Base-by-base conservation (phyloP, 1,284 basidiomycete genomes). In the Sporisorium iseilematis-ciliati region DNA sequence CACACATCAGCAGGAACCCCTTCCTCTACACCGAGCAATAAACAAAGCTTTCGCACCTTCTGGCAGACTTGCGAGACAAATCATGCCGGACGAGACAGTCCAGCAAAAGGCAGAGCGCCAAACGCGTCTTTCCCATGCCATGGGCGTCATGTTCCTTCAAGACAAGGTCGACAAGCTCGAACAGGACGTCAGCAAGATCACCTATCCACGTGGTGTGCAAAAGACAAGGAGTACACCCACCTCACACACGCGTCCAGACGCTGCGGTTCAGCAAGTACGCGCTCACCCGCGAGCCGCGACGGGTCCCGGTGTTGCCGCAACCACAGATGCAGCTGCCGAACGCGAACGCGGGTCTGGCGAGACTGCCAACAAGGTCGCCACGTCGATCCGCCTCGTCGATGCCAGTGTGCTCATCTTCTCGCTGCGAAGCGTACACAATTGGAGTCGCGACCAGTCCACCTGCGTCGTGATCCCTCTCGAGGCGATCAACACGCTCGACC, bases 401-500 rank as follows among this genome's bases (percentile, higher is more conserved):
- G 92, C 92, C 0, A 94, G 92, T 77, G 92, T 94, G 7, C 88
- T 96, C 58, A 89, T 97, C 46, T 92, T 95, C 86, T 92, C 92
- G 0, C 87, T 94, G 18, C 90, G 91, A 62, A 90, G 91, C 65
- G 89, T 96, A 61, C 92, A 93, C 87, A 90, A 89, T 58, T 93
- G 93, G 89, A 87, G 90, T 81, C 90, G 91, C 1, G 90, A 89
- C 2, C 87, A 90, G 33, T 86, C 90, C 76, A 89, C 93, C 86
- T 83, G 92, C 61, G 82, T 95, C 60, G 89, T 97, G 63, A 88
- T 97, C 42, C 94, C 94, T 1, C 89, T 93, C 23, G 94, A 96
- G 89, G 94, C 92, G 6, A 88, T 96, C 33, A 94, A 93, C 82
- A 96, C 94, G 0, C 89, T 97, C n/a, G 94, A 97, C 84, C 87